Conservation (phyloP, 2,329 filamentous ascomycete species). For the Coniochaeta pulveracea region DNA sequence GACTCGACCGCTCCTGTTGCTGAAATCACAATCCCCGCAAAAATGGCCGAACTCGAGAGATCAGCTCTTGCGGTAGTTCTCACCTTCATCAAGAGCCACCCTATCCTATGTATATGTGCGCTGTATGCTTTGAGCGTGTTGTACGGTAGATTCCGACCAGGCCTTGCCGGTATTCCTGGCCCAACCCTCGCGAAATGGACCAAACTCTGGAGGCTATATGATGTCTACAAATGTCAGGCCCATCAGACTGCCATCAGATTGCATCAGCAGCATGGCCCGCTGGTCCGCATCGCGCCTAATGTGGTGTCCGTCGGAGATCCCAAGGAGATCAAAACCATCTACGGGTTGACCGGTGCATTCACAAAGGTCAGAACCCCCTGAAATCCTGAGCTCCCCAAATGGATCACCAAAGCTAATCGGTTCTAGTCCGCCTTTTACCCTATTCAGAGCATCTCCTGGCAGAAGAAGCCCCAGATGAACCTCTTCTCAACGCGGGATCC, state of each 20-base stretch:
- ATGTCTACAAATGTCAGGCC: constrained; percentile 3
- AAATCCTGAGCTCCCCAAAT: neutral
- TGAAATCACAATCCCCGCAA: neutral
- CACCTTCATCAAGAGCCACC: constrained; percentile 3
- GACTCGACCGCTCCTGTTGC: too few species aligned
- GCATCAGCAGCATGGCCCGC: constrained; percentile 3
- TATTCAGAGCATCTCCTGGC: constrained; percentile 4
- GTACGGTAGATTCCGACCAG: constrained; percentile 3
- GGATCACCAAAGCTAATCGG: neutral
- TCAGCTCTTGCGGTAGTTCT: neutral
- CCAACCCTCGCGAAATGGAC: constrained; percentile 4
- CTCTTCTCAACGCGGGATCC: constrained; percentile 3
- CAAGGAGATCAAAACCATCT: constrained; percentile 4
- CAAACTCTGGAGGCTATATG: constrained; percentile 4
- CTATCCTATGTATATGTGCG: neutral
- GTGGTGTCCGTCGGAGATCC: constrained; percentile 4
- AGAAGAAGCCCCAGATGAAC: constrained; percentile 4
- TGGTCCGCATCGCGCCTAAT: constrained; percentile 4
- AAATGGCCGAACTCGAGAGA: neutral
- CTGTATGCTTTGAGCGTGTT: constrained; percentile 1
- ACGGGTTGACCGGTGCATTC: constrained; percentile 1
- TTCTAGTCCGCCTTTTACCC: constrained; percentile 3
- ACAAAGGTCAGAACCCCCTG: neutral
- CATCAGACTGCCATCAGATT: constrained; percentile 2
- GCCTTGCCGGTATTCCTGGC: constrained; percentile 3